A percentile compares a stretch with the other conserved stretches of the same genome.
These are phyloP conservation scores for Mortierella hygrophila DNA, from an alignment of 192 early-diverging fungal genomes.

Conservation along the genomic window DNA sequence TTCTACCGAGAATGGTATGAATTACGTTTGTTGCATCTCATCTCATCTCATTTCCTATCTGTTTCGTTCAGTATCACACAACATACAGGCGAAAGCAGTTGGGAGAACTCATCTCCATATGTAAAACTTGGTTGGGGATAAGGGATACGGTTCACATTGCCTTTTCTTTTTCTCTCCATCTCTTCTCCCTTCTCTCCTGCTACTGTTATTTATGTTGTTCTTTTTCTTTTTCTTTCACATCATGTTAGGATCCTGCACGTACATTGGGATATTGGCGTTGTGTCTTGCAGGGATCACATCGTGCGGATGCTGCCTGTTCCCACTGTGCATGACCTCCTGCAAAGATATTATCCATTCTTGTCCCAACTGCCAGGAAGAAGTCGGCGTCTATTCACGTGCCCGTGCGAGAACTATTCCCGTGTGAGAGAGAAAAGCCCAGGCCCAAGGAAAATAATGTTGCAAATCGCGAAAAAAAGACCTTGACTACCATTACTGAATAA, in stretches of 20 bases:
- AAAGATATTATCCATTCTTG: conserved; percentile 55
- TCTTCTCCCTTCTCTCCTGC: background rate
- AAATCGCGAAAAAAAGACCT: background rate
- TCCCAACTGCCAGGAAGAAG: conserved; percentile 49
- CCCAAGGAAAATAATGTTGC: background rate
- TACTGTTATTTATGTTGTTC: background rate
- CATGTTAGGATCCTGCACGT: conserved; percentile 44
- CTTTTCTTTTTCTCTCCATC: background rate
- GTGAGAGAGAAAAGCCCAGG: background rate
- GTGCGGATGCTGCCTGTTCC: conserved; percentile 51
- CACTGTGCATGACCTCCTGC: conserved; percentile 43
- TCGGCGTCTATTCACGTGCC: conserved; percentile 40
- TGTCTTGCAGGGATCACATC: conserved; percentile 42
- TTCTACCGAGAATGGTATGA: conserved; percentile 13
- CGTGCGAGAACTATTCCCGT: conserved; percentile 41
- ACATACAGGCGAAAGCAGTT: background rate
- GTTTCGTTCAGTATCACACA: background rate
- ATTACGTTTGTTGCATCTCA: background rate
- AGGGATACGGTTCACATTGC: background rate
- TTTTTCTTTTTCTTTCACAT: background rate
- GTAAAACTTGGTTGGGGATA: background rate
- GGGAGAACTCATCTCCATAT: background rate
- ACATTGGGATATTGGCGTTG: conserved; percentile 42
- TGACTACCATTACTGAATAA: background rate
- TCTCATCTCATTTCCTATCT: background rate